Conservation (phyloP, 371 early-diverging fungal species). For the Mortierella sp. region DNA sequence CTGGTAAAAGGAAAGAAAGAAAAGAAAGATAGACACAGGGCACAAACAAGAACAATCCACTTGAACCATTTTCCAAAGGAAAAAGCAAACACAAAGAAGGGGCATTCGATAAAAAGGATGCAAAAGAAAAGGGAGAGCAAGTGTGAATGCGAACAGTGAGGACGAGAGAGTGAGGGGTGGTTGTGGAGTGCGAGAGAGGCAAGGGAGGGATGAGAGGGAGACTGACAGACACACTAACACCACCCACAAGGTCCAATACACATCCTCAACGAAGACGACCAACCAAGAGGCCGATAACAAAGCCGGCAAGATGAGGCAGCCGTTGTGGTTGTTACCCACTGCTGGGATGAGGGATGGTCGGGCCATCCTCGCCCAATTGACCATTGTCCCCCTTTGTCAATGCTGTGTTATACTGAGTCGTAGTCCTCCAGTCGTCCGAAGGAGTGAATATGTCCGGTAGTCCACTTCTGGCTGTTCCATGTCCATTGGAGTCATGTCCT, state of each 20-base stretch:
- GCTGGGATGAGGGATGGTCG: neutral
- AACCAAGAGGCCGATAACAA: neutral
- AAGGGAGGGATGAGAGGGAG: neutral
- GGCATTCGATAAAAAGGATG: neutral
- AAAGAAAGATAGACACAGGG: neutral
- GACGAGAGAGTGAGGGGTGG: neutral
- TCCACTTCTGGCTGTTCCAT: slow-evolving; percentile 1
- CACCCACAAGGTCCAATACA: neutral
- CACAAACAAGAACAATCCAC: neutral
- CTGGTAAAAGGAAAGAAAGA: neutral
- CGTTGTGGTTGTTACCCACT: neutral
- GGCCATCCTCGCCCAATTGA: neutral
- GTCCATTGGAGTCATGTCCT: neutral
- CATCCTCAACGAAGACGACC: neutral
- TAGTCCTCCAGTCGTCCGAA: neutral
- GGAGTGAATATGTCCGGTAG: neutral
- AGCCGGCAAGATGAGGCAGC: too few species aligned
- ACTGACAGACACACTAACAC: neutral
- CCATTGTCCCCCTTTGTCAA: neutral
- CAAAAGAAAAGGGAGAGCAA: slow-evolving; percentile 9
- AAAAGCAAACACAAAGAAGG: slow-evolving; percentile 6
- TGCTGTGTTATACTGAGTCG: neutral
- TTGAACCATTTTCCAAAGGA: neutral
- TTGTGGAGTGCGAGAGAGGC: neutral
- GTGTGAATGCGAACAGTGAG: neutral